Conservation (phyloP, 2,329 filamentous ascomycete species). For the Exophiala lecanii-corni region DNA sequence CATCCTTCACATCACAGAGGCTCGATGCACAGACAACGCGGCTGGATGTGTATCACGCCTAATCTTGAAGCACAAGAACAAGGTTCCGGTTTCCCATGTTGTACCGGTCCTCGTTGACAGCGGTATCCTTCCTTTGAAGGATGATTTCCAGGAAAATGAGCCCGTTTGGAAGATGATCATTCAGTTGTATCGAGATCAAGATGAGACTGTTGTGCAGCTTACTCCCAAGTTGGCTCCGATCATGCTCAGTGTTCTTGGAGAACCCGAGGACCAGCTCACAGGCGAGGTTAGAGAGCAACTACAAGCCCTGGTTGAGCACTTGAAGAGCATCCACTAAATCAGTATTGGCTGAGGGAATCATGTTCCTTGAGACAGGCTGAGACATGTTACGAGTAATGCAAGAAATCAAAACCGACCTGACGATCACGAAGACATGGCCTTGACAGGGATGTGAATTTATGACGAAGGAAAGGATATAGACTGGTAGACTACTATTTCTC, state of each 20-base stretch:
- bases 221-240: constrained; percentile 45
- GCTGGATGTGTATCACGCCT: constrained; percentile 87
- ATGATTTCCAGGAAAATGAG: constrained; percentile 95
- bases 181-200: constrained; percentile 61
- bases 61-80: constrained; percentile 83
- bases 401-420: too few species aligned
- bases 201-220: constrained; percentile 41
- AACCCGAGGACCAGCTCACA: constrained; percentile 44
- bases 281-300: constrained; percentile 45
- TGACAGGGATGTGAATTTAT: too few species aligned
- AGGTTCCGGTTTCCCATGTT: constrained; percentile 73
- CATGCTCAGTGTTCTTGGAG: constrained; percentile 44
- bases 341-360: too few species aligned
- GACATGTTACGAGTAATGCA: constrained; percentile 1
- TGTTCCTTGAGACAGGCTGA: too few species aligned
- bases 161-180: constrained; percentile 88
- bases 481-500: too few species aligned
- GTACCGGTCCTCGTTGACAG: constrained; percentile 69
- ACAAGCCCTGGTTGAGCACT: constrained; percentile 45
- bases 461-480: too few species aligned
- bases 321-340: constrained; percentile 32
- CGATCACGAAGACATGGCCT: too few species aligned
- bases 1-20: constrained; percentile 70
- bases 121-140: constrained; percentile 72
- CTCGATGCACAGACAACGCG: constrained; percentile 85